Evolutionary conservation across 2,329 filamentous ascomycete genomes (phyloP).

Genomic region (Sporothrix brasiliensis): DNA sequence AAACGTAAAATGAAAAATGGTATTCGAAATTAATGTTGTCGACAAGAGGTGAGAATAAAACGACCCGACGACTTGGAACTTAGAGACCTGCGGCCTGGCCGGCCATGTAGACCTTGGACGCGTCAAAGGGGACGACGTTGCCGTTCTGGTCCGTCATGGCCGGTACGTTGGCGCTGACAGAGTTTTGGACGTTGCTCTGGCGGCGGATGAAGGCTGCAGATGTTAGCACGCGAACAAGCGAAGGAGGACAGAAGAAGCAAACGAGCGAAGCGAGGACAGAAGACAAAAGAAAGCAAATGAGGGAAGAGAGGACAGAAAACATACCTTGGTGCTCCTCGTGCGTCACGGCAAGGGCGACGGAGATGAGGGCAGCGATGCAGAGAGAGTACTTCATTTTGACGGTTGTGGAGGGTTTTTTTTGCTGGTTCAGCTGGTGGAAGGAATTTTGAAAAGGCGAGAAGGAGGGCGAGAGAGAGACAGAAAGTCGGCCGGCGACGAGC

Average conservation of each 20-base stretch:
- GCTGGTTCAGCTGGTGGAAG: conserved; percentile 22
- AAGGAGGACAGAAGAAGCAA: background rate
- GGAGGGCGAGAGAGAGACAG: conserved; percentile 41
- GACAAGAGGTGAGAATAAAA: background rate
- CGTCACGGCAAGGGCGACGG: conserved; percentile 49
- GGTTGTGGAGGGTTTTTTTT: conserved; percentile 28
- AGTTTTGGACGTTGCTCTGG: conserved; percentile 36
- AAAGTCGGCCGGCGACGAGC: conserved; percentile 59
- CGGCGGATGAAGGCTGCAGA: conserved; percentile 29
- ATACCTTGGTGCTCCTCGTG: conserved; percentile 38
- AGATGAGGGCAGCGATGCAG: conserved; percentile 52
- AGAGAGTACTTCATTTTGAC: conserved; percentile 59
- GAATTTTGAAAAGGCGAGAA: conserved; percentile 30
- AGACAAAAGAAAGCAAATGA: no score
- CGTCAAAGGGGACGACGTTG: conserved; percentile 51
- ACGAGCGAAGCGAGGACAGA: background rate
- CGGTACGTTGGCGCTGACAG: conserved; percentile 45
- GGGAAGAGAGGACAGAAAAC: background rate
- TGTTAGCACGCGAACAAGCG: background rate
- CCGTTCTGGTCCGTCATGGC: conserved; percentile 54
- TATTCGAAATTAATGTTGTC: conserved; percentile 2
- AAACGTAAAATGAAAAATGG: background rate
- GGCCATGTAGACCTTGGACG: conserved; percentile 49
- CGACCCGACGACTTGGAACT: conserved; percentile 16
- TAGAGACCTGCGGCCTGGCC: conserved; percentile 46